Conservation (phyloP, 2,329 filamentous ascomycete species). For the Fusarium sp. region DNA sequence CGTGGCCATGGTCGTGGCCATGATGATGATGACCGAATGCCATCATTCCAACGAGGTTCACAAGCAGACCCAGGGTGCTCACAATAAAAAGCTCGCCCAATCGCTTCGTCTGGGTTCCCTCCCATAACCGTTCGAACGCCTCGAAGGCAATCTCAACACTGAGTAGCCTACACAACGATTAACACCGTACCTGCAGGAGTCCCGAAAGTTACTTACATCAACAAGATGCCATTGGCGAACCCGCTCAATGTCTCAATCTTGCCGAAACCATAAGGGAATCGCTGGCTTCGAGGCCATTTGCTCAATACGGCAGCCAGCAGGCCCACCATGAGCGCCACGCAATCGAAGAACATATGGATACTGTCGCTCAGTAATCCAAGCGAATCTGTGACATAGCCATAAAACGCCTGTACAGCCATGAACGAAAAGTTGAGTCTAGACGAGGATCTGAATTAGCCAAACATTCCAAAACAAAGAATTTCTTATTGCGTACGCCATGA, state of each 20-base stretch:
- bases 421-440: conserved; percentile 89
- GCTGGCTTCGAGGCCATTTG: conserved; percentile 91
- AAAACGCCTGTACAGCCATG: conserved; percentile 94
- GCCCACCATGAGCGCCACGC: conserved; percentile 89
- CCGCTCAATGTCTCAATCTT: conserved; percentile 97
- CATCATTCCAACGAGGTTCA: conserved; percentile 92
- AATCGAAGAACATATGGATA: conserved; percentile 99
- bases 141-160: conserved; percentile 97
- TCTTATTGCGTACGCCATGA: conserved; percentile 77
- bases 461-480: conserved; percentile 8
- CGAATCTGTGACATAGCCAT: conserved; percentile 93
- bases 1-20: conserved; percentile 57
- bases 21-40: conserved; percentile 79
- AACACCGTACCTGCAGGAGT: conserved; percentile 1
- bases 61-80: conserved; percentile 84
- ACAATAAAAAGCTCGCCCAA: conserved; percentile 90
- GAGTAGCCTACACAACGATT: conserved; percentile 71
- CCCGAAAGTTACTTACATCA: conserved; percentile 71
- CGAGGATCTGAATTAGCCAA: conserved; percentile 12
- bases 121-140: conserved; percentile 86
- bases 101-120: conserved; percentile 84
- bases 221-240: conserved; percentile 94
- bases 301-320: conserved; percentile 92
- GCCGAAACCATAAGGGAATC: conserved; percentile 94
- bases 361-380: conserved; percentile 96